Evolutionary conservation across 768 basidiomycete genomes (phyloP).

Genomic region (Leucocoprinus birnbaumii): DNA sequence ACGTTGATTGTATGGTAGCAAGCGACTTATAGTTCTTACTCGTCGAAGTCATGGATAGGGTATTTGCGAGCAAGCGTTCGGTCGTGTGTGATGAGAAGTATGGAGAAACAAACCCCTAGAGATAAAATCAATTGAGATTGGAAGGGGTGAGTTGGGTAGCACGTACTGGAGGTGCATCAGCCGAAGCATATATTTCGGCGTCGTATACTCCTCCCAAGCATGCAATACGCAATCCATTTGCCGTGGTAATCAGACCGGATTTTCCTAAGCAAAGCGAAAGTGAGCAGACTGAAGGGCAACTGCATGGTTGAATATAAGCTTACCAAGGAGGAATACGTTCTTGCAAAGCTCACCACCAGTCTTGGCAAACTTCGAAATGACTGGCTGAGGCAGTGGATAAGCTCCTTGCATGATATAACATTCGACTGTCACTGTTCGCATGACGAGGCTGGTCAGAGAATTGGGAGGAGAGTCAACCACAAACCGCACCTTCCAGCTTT

Average conservation of each 20-base stretch:
- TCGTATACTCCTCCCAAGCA: slow-evolving; percentile 83
- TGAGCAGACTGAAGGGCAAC: background rate
- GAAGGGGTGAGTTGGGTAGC: background rate
- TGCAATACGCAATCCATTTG: slow-evolving; percentile 78
- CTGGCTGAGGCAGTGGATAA: slow-evolving; percentile 64
- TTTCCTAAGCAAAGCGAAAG: slow-evolving; percentile 53
- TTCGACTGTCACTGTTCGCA: slow-evolving; percentile 70
- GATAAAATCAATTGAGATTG: background rate
- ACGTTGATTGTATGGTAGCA: slow-evolving; percentile 60
- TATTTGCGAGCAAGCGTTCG: slow-evolving; percentile 71
- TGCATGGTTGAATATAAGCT: slow-evolving; percentile 25
- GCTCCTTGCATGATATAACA: slow-evolving; percentile 94
- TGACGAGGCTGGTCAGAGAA: slow-evolving; percentile 13
- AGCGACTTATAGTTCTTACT: slow-evolving; percentile 58
- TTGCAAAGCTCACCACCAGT: slow-evolving; percentile 78
- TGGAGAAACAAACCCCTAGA: slow-evolving; percentile 72
- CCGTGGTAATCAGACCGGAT: slow-evolving; percentile 76
- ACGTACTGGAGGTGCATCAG: slow-evolving; percentile 65
- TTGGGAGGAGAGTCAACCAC: slow-evolving; percentile 8
- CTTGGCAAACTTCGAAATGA: slow-evolving; percentile 73
- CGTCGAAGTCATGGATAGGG: slow-evolving; percentile 49
- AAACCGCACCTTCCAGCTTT: slow-evolving; percentile 53
- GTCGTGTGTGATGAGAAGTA: slow-evolving; percentile 70
- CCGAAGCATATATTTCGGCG: slow-evolving; percentile 49
- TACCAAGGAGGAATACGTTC: slow-evolving; percentile 85